Conservation (phyloP, 2,329 filamentous ascomycete genomes). For the Alternaria triticimaculans region DNA sequence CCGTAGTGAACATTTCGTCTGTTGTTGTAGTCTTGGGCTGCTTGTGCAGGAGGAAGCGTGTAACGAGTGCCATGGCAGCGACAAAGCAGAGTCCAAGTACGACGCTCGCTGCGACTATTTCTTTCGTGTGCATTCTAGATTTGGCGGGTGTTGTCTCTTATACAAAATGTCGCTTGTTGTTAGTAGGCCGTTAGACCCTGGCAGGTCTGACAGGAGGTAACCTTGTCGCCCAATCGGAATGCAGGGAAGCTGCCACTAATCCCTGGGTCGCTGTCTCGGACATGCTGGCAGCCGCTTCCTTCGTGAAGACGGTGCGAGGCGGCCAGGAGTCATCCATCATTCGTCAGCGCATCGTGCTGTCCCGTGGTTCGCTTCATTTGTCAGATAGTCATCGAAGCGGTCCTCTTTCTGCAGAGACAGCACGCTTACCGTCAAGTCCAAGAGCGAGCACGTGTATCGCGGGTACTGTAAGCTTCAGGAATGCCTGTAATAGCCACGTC, state of each 20-base stretch:
- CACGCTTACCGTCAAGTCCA: not conserved
- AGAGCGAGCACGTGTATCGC: not conserved
- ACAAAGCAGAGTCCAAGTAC: conserved; percentile 21
- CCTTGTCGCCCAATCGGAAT: conserved; percentile 35
- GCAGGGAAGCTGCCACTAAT: conserved; percentile 32
- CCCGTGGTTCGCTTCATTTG: conserved; percentile 8
- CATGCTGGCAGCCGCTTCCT: conserved; percentile 24
- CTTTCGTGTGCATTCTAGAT: conserved; percentile 19
- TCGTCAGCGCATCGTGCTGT: conserved; percentile 22
- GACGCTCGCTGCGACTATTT: conserved; percentile 25
- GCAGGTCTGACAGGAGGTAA: conserved; percentile 7
- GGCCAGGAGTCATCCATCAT: conserved; percentile 16
- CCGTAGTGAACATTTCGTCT: conserved; percentile 1
- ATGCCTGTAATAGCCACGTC: not conserved
- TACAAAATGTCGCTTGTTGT: conserved; percentile 25
- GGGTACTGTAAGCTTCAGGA: no score
- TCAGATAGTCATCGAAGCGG: conserved; percentile 1
- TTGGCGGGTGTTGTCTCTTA: conserved; percentile 18
- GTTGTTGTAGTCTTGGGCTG: conserved; percentile 24
- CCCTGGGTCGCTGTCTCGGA: conserved; percentile 20
- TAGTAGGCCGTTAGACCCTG: conserved; percentile 14
- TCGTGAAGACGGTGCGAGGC: conserved; percentile 1
- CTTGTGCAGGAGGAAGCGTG: conserved; percentile 36
- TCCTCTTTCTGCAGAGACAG: not conserved
- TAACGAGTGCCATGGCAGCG: conserved; percentile 37